These are phyloP conservation scores for Neofusicoccum kwambonambiense DNA, from an alignment of 2,329 filamentous ascomycete species.

Conservation along the genomic window DNA sequence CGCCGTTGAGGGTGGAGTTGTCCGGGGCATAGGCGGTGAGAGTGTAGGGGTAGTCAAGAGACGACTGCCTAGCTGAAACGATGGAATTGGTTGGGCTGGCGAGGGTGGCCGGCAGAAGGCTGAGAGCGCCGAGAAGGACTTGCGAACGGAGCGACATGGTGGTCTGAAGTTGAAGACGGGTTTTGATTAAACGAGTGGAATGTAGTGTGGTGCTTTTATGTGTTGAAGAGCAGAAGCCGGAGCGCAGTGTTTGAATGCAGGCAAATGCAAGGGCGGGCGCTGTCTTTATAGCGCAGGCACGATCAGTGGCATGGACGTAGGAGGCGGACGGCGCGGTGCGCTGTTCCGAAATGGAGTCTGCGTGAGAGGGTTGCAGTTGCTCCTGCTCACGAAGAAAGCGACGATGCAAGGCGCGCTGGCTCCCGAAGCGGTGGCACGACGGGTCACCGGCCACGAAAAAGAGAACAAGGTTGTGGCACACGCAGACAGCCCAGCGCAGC, in stretches of 20 bases:
- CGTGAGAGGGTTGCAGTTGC: constrained; percentile 9
- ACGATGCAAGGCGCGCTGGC: not conserved
- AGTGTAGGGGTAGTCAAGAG: constrained; percentile 13
- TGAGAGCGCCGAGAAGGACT: not conserved
- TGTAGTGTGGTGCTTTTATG: not conserved
- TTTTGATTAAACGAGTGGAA: not conserved
- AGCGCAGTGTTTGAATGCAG: not conserved
- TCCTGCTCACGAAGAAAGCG: not conserved
- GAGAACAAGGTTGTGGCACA: not conserved
- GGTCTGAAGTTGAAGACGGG: not conserved
- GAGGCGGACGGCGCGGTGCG: not conserved
- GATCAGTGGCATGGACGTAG: not conserved
- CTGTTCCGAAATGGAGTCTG: not conserved
- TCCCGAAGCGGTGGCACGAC: constrained; percentile 1
- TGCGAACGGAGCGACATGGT: not conserved
- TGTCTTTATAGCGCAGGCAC: constrained; percentile 1
- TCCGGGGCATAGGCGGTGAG: constrained; percentile 21
- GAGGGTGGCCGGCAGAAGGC: not conserved
- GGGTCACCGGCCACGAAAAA: constrained; percentile 9
- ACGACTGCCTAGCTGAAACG: not conserved
- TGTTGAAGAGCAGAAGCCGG: not conserved
- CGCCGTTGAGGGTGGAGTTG: constrained; percentile 21
- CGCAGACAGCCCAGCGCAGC: not conserved
- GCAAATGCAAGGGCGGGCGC: not conserved
- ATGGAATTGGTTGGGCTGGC: not conserved